Evolutionary conservation across 2,329 filamentous ascomycete genomes (phyloP), one percentile per base, ranked within the genome.

Genomic region (Colletotrichum agaves): DNA sequence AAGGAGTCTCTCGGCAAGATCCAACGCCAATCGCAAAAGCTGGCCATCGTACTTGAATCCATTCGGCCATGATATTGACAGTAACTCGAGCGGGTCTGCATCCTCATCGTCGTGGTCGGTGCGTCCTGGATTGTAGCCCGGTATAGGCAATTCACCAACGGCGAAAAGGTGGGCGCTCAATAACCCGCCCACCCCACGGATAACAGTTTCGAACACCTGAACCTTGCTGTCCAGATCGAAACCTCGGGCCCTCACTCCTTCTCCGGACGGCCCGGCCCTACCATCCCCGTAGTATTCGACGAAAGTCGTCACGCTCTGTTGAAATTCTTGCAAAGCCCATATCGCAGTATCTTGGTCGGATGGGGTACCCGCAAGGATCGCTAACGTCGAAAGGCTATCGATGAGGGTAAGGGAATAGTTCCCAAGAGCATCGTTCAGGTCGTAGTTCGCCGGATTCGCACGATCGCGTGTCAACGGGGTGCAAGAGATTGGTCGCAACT

Each of bases 151-250:
- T 64, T 97, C 94, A 37, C 94, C 96, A 21, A 94, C 85, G 12
- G 96, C 95, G 77, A 99, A 99, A 46, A 98, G 82, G 80, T 99
- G 96, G 2, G 95, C 94, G 75, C 94, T 98, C 71, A 99, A 81
- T 63, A 99, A 83, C 0, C 96, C 96, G 13, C 96, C 96, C 50
- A 97, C 88, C 15, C 95, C 96, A 66, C 96, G 88, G 73, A 99
- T 99, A 39, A 97, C 95, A 0, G 95, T 98, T 82, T 99, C 96
- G 75, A 99, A 99, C 43, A 99, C 93, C 80, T 99, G 95, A 2
- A 99, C 96, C 80, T 98, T 99, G 82, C 94, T 97, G 79, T 99
- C 95, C 44, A 97, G 83, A 78, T 99, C 93, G 74, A 99, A 99
- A 0, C 94, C 96, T 61, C 89, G 87, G 3, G 90, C 90, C 71